These are phyloP conservation scores for Fomitiporia mediterranea DNA, from an alignment of 1,284 basidiomycete species.

Conservation along the genomic window DNA sequence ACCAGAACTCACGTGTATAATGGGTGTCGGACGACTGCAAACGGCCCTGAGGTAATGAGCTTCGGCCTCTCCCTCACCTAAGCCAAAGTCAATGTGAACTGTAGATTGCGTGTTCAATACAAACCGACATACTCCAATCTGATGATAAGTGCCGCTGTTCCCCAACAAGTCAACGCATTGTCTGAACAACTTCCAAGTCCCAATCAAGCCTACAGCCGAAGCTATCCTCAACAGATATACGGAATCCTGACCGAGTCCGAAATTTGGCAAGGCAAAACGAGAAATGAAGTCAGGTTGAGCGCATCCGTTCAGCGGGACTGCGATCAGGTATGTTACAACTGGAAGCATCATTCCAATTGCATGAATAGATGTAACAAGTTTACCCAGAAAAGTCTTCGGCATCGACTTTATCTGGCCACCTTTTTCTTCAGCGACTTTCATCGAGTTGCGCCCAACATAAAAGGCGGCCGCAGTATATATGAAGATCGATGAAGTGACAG, in stretches of 20 bases:
- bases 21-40: background rate
- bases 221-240: background rate
- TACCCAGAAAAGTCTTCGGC: background rate
- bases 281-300: background rate
- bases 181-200: background rate
- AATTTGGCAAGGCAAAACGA: background rate
- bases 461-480: background rate
- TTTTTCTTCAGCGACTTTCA: background rate
- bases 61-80: slow-evolving; percentile 1
- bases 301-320: background rate
- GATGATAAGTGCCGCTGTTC: background rate
- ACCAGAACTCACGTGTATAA: background rate
- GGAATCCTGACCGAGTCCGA: background rate
- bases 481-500: background rate
- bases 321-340: background rate
- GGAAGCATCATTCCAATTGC: background rate
- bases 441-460: background rate
- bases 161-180: background rate
- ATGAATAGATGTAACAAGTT: background rate
- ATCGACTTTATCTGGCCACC: background rate
- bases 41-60: background rate
- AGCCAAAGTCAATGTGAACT: background rate
- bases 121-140: background rate
- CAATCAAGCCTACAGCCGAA: background rate
- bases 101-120: background rate